A percentile compares a stretch with the other conserved stretches of the same genome.
Conservation (phyloP, 1,139 yeast genomes). For the Entelexis paramagnoliae region DNA sequence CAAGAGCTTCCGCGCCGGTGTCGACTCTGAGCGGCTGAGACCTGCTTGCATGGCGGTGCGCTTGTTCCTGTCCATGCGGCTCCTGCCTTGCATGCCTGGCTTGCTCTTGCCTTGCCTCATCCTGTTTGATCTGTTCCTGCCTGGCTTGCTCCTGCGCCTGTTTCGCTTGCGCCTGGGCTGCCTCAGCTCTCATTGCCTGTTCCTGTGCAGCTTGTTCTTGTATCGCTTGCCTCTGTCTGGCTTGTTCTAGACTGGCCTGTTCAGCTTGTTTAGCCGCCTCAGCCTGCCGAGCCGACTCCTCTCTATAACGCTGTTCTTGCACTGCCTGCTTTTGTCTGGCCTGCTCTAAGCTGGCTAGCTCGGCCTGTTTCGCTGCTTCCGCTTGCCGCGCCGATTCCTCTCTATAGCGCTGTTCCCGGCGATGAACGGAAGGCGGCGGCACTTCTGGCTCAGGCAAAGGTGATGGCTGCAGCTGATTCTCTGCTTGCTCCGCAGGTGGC, state of each 20-base stretch:
- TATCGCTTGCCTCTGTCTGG: background rate
- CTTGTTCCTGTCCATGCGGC: background rate
- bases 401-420: background rate
- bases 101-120: background rate
- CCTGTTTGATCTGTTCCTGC: background rate
- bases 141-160: background rate
- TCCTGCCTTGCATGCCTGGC: background rate
- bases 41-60: background rate
- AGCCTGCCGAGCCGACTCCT: background rate
- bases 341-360: background rate
- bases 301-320: no score
- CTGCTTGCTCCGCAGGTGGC: background rate
- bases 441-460: background rate
- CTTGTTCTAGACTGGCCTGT: background rate
- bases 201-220: background rate
- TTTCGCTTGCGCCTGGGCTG: background rate
- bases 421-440: background rate
- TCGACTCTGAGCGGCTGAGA: background rate
- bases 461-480: background rate
- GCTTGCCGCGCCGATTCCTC: constrained; percentile 3
- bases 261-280: background rate
- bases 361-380: background rate
- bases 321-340: background rate
- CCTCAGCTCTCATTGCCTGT: background rate
- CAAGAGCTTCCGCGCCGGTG: background rate